Base-by-base conservation (phyloP, 331 rosid species). In the Malus hybrid region DNA sequence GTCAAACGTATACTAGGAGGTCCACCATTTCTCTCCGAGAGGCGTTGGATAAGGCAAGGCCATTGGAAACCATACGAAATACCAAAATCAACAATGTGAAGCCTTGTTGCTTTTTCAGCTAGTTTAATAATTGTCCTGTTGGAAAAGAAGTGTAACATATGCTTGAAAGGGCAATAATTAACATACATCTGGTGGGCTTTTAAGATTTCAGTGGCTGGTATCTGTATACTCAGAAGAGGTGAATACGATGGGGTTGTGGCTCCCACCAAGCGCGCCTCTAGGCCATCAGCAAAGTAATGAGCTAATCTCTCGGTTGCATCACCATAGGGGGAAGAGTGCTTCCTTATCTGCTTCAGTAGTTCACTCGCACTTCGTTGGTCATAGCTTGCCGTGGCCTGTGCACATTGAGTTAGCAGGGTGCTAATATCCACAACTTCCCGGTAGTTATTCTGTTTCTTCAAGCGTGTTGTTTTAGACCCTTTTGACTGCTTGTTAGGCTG, bases 271-370 rank as follows among this genome's bases (percentile, higher is more conserved):
- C 85, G 78, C 16, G 76, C 81, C 36, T 77, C 81, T 19, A 81
- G 66, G 24, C 63, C 81, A 72, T 76, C 19, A 5, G 81, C 78
- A 59, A 81, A 66, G 71, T 81, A 81, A 67, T 77, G 81, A 71
- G 79, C 81, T 69, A 81, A 13, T 24, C 81, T 81, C 74, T 81
- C 76, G n/a, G 78, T 77, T 67, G 68, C 69, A 70, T 67, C 71
- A 27, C 81, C 85, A 10, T 46, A 16, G 29, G 75, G 76, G 36
- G 73, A 39, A 76, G 85, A 71, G 24, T 76, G 78, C 19, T 81
- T 71, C 75, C 85, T 71, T 39, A 81, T 81, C 81, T 76, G 60
- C 71, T 73, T 72, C 54, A 81, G 65, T 61, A 77, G 39, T 33
- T 76, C 59, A 3, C n/a, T 50, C 9, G 71, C 85, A 44, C 61